Evolutionary conservation across 2,329 filamentous ascomycete genomes (phyloP).

Genomic region (Bisporella sp.): DNA sequence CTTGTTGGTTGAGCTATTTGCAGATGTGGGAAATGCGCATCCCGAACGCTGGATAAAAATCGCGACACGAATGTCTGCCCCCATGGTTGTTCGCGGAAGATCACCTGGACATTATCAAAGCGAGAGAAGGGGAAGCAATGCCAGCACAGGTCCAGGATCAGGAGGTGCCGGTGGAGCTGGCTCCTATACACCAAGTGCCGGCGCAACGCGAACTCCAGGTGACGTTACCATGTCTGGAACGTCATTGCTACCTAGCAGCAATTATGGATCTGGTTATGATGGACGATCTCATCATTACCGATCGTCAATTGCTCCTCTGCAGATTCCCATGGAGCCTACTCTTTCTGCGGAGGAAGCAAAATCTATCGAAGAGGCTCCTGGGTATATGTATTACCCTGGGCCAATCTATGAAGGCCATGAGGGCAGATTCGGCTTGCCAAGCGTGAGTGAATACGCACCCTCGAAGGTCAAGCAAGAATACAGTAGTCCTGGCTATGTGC

Average conservation of each 20-base stretch:
- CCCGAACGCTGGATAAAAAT: slow-evolving; percentile 47
- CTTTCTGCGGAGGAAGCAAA: slow-evolving; percentile 25
- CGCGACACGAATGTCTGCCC: slow-evolving; percentile 50
- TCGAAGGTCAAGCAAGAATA: slow-evolving; percentile 24
- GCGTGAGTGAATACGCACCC: slow-evolving; percentile 16
- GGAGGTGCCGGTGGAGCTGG: slow-evolving; percentile 21
- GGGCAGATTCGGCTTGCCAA: slow-evolving; percentile 19
- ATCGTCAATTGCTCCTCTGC: slow-evolving; percentile 13
- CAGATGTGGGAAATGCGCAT: slow-evolving; percentile 38
- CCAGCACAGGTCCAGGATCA: slow-evolving; percentile 49
- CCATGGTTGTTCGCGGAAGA: slow-evolving; percentile 60
- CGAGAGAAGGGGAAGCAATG: slow-evolving; percentile 40
- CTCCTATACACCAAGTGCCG: slow-evolving; percentile 19
- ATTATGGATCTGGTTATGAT: slow-evolving; percentile 22
- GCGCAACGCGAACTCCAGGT: slow-evolving; percentile 15
- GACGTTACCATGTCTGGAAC: slow-evolving; percentile 24
- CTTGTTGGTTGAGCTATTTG: slow-evolving; percentile 60
- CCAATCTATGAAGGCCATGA: slow-evolving; percentile 24
- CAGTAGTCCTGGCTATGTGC: slow-evolving; percentile 11
- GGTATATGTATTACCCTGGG: slow-evolving; percentile 26
- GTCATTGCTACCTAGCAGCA: slow-evolving; percentile 20
- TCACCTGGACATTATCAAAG: slow-evolving; percentile 58
- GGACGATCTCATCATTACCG: slow-evolving; percentile 22
- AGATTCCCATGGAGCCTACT: slow-evolving; percentile 26
- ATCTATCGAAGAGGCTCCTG: slow-evolving; percentile 19